A percentile compares a stretch with the other conserved stretches of the same genome.
phyloP scores from a whole-genome alignment of 139 green algal species.

The Limnomonas spitsbergensis region DNA sequence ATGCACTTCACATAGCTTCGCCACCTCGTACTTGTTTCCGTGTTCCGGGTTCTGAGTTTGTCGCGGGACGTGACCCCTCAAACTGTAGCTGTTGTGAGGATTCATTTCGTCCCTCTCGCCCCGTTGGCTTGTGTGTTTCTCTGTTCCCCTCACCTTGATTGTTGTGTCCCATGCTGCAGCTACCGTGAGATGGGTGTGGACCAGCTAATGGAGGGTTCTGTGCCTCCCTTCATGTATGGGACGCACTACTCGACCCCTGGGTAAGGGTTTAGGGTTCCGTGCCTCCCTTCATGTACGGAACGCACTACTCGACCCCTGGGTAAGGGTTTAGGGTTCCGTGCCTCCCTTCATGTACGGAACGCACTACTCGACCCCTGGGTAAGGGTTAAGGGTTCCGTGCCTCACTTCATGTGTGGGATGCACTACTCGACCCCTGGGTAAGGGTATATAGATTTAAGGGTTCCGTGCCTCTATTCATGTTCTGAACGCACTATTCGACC shows the following conservation, averaged over 20 bases:
- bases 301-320: constrained; percentile 90
- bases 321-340: constrained; percentile 40
- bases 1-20: too few species aligned
- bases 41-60: too few species aligned
- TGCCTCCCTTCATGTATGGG: constrained; percentile 89
- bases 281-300: constrained; percentile 90
- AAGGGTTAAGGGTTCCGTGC: constrained; percentile 38
- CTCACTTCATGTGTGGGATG: constrained; percentile 89
- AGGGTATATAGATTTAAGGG: constrained; percentile 20
- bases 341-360: constrained; percentile 91
- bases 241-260: constrained; percentile 92
- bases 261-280: constrained; percentile 41
- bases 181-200: constrained; percentile 61
- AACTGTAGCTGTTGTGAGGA: too few species aligned
- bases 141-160: too few species aligned
- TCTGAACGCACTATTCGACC: too few species aligned
- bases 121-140: too few species aligned
- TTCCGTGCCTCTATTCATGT: not conserved
- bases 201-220: constrained; percentile 37
- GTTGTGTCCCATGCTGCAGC: too few species aligned
- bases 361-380: constrained; percentile 91
- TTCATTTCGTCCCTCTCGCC: too few species aligned
- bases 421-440: constrained; percentile 92
- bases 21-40: too few species aligned
- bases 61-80: too few species aligned